These are phyloP conservation scores for Pinus albicaulis DNA, from an alignment of 75 land plant species.

Conservation along the genomic window DNA sequence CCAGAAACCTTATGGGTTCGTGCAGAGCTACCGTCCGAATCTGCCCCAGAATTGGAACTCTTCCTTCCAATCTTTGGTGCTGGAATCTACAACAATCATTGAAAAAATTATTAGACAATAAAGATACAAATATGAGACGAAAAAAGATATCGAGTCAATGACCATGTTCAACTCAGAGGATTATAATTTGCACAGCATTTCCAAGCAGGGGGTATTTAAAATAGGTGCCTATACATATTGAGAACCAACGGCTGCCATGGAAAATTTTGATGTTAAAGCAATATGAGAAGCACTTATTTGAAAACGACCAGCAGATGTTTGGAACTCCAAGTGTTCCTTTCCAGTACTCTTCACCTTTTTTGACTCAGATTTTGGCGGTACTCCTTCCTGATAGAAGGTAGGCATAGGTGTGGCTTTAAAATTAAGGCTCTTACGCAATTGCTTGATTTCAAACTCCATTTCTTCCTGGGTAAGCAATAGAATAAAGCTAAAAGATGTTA, in stretches of 20 bases:
- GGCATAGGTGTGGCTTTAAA: conserved; percentile 66
- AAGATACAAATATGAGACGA: background rate
- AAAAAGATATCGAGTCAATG: background rate
- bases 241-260: background rate
- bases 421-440: conserved; percentile 40
- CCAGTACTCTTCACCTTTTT: conserved; percentile 23
- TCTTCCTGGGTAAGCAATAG: conserved; percentile 33
- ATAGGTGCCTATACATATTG: background rate
- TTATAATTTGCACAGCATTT: background rate
- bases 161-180: background rate
- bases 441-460: conserved; percentile 39
- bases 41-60: conserved; percentile 3
- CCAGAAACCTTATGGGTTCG: background rate
- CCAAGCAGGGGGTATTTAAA: background rate
- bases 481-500: background rate
- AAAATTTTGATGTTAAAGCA: background rate
- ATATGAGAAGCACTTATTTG: background rate
- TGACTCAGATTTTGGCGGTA: conserved; percentile 15
- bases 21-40: conserved; percentile 4
- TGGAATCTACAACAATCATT: background rate
- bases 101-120: background rate
- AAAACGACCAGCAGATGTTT: background rate
- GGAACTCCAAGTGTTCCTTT: background rate
- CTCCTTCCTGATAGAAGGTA: conserved; percentile 38
- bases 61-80: background rate